These are phyloP conservation scores for Fusarium globosum DNA, from an alignment of 2,329 filamentous ascomycete genomes.

Conservation along the genomic window DNA sequence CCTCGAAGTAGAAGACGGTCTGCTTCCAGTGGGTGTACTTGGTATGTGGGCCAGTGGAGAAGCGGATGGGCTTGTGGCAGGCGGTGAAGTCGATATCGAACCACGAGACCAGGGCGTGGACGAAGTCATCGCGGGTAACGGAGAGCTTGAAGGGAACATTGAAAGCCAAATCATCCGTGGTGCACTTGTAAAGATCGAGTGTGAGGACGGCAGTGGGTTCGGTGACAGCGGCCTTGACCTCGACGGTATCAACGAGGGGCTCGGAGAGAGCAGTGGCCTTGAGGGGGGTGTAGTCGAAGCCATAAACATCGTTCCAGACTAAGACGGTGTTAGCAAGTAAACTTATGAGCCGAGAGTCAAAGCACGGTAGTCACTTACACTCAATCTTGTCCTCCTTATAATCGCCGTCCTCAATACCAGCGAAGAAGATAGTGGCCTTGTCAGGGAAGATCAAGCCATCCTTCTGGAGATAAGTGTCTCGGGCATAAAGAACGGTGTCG, in stretches of 20 bases:
- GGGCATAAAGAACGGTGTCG: conserved; percentile 96
- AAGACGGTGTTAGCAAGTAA: conserved; percentile 1
- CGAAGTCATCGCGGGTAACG: conserved; percentile 88
- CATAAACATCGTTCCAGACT: conserved; percentile 99
- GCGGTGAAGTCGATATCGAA: conserved; percentile 99
- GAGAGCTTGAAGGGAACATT: conserved; percentile 79
- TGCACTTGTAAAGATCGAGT: conserved; percentile 94
- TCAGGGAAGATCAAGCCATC: conserved; percentile 97
- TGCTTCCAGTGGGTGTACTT: conserved; percentile 99
- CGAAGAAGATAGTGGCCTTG: conserved; percentile 97
- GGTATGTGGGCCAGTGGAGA: conserved; percentile 96
- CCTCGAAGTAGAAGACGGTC: conserved; percentile 96
- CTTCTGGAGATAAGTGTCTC: conserved; percentile 88
- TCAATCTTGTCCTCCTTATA: conserved; percentile 99
- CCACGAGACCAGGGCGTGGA: conserved; percentile 97
- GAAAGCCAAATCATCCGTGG: conserved; percentile 85
- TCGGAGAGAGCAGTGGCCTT: conserved; percentile 94
- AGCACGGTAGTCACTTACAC: conserved; percentile 71
- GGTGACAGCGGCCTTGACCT: conserved; percentile 95
- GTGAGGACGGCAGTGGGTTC: conserved; percentile 87
- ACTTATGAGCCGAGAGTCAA: background rate
- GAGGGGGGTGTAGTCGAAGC: conserved; percentile 94
- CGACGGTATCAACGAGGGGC: conserved; percentile 96
- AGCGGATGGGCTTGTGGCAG: conserved; percentile 97
- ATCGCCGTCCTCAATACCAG: conserved; percentile 97